Percentiles rank a stretch among this genome's conserved stretches.
These are phyloP conservation scores for Fonsecaea pugnacius DNA, from an alignment of 2,329 filamentous ascomycete species.

Conservation along the genomic window DNA sequence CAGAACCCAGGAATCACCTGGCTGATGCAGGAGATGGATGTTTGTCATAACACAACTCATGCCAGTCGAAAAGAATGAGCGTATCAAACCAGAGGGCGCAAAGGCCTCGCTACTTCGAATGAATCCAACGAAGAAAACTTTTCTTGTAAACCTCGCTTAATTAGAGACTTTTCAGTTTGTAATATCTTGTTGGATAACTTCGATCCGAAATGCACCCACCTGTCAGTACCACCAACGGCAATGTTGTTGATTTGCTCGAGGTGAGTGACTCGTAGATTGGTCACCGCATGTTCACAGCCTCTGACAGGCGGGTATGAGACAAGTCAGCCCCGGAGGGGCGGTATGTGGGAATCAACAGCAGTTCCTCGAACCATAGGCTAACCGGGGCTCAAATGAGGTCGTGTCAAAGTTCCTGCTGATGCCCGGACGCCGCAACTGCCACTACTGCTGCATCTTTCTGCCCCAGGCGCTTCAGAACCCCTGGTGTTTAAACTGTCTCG, in stretches of 20 bases:
- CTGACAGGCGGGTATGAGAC: constrained; percentile 28
- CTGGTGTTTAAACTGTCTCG: neutral
- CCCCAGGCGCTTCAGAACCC: constrained; percentile 4
- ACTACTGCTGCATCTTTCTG: neutral
- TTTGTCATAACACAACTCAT: constrained; percentile 6
- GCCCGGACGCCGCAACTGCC: constrained; percentile 3
- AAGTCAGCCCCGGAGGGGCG: constrained; percentile 26
- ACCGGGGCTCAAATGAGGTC: constrained; percentile 2
- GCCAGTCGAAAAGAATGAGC: constrained; percentile 10
- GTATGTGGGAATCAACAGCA: constrained; percentile 24
- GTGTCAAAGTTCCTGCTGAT: constrained; percentile 20
- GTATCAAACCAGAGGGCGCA: constrained; percentile 23
- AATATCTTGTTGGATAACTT: neutral
- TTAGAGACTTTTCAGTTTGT: neutral
- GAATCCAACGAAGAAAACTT: constrained; percentile 15
- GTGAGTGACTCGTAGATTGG: constrained; percentile 18
- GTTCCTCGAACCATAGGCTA: constrained; percentile 11
- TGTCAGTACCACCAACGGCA: neutral
- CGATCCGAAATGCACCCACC: constrained; percentile 1
- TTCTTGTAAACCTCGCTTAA: constrained; percentile 22
- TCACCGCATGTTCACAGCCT: constrained; percentile 32
- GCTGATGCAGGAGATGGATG: constrained; percentile 8
- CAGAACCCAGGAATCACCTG: neutral
- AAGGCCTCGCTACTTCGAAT: constrained; percentile 26
- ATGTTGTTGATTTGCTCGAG: neutral